phyloP scores from a whole-genome alignment of 2,329 filamentous ascomycete genomes.

The Mycosphaerella sp. region DNA sequence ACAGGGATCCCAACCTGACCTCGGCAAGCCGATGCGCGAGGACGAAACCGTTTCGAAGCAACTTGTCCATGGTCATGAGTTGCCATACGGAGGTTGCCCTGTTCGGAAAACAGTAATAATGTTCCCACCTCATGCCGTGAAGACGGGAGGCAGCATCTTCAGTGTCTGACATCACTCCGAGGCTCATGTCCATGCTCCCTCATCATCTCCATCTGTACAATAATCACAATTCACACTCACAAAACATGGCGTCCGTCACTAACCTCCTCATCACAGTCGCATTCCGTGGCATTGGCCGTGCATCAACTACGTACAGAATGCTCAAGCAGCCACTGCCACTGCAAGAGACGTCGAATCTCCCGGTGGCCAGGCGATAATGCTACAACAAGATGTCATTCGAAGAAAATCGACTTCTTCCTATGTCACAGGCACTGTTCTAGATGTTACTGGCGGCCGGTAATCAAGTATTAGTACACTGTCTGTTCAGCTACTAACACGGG shows the following conservation, averaged over 20 bases:
- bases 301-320: constrained; percentile 23
- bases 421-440: constrained; percentile 21
- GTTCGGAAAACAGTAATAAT: not conserved
- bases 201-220: not conserved
- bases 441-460: constrained; percentile 22
- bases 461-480: not conserved
- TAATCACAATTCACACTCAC: not conserved
- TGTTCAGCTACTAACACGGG: not conserved
- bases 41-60: not conserved
- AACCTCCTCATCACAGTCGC: constrained; percentile 27
- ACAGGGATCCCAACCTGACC: not conserved
- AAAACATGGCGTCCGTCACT: constrained; percentile 3
- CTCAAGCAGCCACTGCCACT: constrained; percentile 17
- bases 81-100: no score
- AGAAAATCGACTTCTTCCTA: constrained; percentile 19
- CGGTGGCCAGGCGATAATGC: constrained; percentile 23
- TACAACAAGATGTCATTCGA: no score
- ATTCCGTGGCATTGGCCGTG: constrained; percentile 25
- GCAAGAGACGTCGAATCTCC: constrained; percentile 20
- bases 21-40: not conserved
- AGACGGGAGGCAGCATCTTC: no score
- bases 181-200: not conserved
- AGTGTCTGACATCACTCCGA: no score
- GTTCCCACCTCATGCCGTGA: no score
- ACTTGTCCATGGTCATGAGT: not conserved